Evolutionary conservation across 352 stramenopile species (phyloP), one percentile per base, ranked within the genome.

Genomic region (Nothophytophthora sp.): DNA sequence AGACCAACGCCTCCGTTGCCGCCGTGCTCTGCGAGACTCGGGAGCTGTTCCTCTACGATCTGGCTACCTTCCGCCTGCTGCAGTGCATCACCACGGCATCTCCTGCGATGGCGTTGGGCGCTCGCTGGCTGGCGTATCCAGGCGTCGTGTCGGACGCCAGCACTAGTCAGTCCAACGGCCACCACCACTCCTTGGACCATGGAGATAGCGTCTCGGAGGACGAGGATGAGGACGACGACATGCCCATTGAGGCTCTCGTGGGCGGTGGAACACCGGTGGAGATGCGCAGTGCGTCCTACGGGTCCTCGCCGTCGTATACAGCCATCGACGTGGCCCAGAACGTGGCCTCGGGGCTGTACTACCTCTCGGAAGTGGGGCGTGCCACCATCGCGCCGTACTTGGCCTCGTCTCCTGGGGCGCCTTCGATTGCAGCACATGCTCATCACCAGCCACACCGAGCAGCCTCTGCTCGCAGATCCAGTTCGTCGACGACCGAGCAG

Each of bases 251-350:
- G 46, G 67, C 67, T 35, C 58, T 86, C 16, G 67, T 81, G 34
- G 66, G 55, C 35, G 57, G 63, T 11, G 55, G 62, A 2, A 60
- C 70, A 18, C n/a, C 59, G 7, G 29, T 44, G 2, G 55, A 73
- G 13, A 42, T 48, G 45, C 54, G 51, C 22, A 55, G 63, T 40
- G 47, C 50, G 4, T 58, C 63, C 3, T 55, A 66, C 18, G 66
- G 52, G 22, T 58, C 63, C 0, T 77, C 63, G n/a, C 67, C 76
- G n/a, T 56, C 73, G 10, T 87, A 85, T 56, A 82, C 76, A 15
- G 82, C 79, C 6, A 88, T 92, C 24, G 81, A 93, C 49, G 81
- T 93, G 6, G 86, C 86, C 5, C 86, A 96, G 66, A 92, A 92
- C 47, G 76, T 96, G n/a, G 86, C 86, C 1, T 93, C 82, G 0